Evolutionary conservation across 768 basidiomycete species (phyloP).

Genomic region (Mycena rebaudengoi): DNA sequence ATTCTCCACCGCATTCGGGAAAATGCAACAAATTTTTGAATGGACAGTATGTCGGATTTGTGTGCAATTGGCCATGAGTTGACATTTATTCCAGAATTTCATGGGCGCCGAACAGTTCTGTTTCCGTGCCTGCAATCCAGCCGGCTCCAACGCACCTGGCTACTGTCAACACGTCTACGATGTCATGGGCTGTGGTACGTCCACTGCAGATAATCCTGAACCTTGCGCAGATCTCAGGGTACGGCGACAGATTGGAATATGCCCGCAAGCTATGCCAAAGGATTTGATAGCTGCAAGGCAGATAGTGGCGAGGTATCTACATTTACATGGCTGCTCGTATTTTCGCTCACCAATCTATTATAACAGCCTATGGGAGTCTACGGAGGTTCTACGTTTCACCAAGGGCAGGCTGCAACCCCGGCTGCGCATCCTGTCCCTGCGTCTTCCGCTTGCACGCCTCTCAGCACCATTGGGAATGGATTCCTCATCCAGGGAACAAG

Average conservation of each 20-base stretch:
- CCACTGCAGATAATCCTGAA: no score
- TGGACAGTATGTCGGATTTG: conserved; percentile 66
- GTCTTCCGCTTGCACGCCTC: conserved; percentile 66
- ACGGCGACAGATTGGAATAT: conserved; percentile 74
- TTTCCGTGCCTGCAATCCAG: conserved; percentile 73
- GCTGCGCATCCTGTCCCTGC: conserved; percentile 62
- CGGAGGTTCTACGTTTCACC: conserved; percentile 70
- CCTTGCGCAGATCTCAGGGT: no score
- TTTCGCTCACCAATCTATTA: not conserved
- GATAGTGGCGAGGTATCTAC: conserved; percentile 58
- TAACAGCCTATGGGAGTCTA: conserved; percentile 73
- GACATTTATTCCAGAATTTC: conserved; percentile 57
- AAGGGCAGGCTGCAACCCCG: conserved; percentile 67
- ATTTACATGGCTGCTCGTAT: not conserved
- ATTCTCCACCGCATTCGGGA: conserved; percentile 76
- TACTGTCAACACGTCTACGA: conserved; percentile 72
- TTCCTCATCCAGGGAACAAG: conserved; percentile 41
- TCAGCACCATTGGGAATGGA: conserved; percentile 61
- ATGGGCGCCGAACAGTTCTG: conserved; percentile 70
- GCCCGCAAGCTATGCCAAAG: conserved; percentile 57
- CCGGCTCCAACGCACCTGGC: conserved; percentile 52
- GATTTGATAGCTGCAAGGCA: conserved; percentile 61
- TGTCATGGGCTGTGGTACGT: conserved; percentile 63
- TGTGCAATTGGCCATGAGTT: not conserved
- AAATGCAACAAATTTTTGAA: conserved; percentile 66